These are phyloP conservation scores for Pythium graminicola DNA, from an alignment of 352 stramenopile species.

Conservation along the genomic window DNA sequence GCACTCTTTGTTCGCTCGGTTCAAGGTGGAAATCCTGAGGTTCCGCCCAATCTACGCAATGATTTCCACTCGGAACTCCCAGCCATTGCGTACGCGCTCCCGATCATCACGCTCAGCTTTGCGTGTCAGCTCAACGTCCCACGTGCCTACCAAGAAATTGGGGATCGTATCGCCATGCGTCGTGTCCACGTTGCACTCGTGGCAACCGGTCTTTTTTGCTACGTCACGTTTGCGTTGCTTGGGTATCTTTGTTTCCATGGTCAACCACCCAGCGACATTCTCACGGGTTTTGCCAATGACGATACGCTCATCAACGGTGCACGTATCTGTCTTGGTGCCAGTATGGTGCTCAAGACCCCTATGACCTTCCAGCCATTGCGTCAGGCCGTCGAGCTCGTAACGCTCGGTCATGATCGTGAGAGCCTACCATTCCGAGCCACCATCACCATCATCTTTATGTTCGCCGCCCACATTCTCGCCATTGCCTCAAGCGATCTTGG, in stretches of 20 bases:
- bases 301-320: constrained; percentile 75
- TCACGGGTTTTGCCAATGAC: constrained; percentile 63
- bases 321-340: constrained; percentile 58
- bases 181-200: constrained; percentile 61
- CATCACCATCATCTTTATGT: constrained; percentile 67
- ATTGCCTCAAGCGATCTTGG: constrained; percentile 57
- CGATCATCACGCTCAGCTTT: constrained; percentile 78
- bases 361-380: constrained; percentile 83
- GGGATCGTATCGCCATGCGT: constrained; percentile 62
- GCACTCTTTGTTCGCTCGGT: constrained; percentile 46
- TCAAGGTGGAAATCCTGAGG: constrained; percentile 35
- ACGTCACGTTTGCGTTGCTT: constrained; percentile 58
- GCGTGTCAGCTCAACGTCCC: constrained; percentile 79
- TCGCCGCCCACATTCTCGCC: constrained; percentile 52
- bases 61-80: constrained; percentile 57
- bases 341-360: constrained; percentile 77
- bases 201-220: constrained; percentile 42
- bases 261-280: constrained; percentile 76
- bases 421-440: constrained; percentile 57
- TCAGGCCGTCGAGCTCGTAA: constrained; percentile 67
- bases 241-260: constrained; percentile 78
- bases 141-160: constrained; percentile 70
- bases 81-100: constrained; percentile 61
- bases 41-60: constrained; percentile 34
- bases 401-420: constrained; percentile 62